Conservation (phyloP, 148 eudicot species). For the Oxyria digyna region DNA sequence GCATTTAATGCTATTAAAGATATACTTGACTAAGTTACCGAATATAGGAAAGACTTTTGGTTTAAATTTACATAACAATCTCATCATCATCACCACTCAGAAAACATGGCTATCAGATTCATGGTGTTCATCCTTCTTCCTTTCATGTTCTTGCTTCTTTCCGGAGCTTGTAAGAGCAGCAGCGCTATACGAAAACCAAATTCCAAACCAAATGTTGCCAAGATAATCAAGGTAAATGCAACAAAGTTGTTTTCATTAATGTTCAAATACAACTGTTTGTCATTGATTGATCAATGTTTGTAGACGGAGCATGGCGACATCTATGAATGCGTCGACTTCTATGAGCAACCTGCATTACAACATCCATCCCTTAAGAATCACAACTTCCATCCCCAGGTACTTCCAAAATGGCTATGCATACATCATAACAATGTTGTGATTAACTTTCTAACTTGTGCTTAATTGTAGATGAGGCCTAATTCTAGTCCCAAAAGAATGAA, state of each 20-base stretch:
- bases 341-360: background rate
- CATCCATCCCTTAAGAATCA: constrained; percentile 10
- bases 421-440: too few species aligned
- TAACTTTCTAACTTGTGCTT: too few species aligned
- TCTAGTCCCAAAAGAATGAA: background rate
- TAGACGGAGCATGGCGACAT: constrained; percentile 1
- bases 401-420: too few species aligned
- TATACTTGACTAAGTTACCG: too few species aligned
- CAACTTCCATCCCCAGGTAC: constrained; percentile 5
- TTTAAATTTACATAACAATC: too few species aligned
- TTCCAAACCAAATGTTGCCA: background rate
- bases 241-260: background rate
- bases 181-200: too few species aligned
- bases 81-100: too few species aligned
- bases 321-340: constrained; percentile 5
- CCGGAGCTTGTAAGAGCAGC: too few species aligned
- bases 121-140: background rate
- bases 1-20: background rate
- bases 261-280: too few species aligned
- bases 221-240: background rate
- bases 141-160: background rate
- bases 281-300: too few species aligned
- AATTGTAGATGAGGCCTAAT: constrained; percentile 13
- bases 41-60: too few species aligned
- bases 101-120: too few species aligned